Evolutionary conservation across 495 filamentous ascomycete genomes (phyloP).

Genomic region (Margaritispora aquatica): DNA sequence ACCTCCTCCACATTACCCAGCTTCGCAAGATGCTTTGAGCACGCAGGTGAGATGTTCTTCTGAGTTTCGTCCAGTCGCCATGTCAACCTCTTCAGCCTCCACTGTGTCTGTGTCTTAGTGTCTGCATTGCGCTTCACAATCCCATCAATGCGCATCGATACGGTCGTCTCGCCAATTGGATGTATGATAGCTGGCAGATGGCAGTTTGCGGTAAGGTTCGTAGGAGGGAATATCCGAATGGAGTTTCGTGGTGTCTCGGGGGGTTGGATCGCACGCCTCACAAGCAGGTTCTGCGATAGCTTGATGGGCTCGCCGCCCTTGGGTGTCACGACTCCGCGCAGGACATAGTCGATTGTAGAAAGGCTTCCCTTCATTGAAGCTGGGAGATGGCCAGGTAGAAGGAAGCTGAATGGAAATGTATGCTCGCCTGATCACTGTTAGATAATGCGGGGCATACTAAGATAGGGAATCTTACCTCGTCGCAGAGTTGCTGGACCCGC

Average conservation of each 20-base stretch:
- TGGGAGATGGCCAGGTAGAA: conserved; percentile 82
- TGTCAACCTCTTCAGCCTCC: conserved; percentile 82
- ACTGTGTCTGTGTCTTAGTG: conserved; percentile 57
- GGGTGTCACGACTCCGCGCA: conserved; percentile 58
- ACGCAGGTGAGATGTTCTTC: conserved; percentile 75
- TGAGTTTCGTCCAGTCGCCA: conserved; percentile 90
- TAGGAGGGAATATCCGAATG: conserved; percentile 92
- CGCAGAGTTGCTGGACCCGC: conserved; percentile 56
- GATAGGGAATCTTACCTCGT: conserved; percentile 39
- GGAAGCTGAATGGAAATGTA: conserved; percentile 84
- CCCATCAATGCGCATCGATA: conserved; percentile 74
- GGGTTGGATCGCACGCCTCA: conserved; percentile 65
- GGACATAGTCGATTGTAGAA: conserved; percentile 68
- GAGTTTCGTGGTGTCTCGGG: conserved; percentile 63
- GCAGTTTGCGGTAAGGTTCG: conserved; percentile 78
- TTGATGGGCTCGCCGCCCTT: conserved; percentile 53
- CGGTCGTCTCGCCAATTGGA: conserved; percentile 76
- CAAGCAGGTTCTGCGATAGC: conserved; percentile 55
- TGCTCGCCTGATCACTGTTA: conserved; percentile 45
- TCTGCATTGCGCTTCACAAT: conserved; percentile 33
- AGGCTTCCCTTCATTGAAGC: conserved; percentile 70
- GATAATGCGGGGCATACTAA: conserved; percentile 4
- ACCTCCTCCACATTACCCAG: conserved; percentile 49
- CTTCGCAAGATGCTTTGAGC: conserved; percentile 68
- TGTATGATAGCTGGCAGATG: conserved; percentile 77